These are phyloP conservation scores for Ceriops tagal DNA, from an alignment of 345 rosid species.

Conservation along the genomic window DNA sequence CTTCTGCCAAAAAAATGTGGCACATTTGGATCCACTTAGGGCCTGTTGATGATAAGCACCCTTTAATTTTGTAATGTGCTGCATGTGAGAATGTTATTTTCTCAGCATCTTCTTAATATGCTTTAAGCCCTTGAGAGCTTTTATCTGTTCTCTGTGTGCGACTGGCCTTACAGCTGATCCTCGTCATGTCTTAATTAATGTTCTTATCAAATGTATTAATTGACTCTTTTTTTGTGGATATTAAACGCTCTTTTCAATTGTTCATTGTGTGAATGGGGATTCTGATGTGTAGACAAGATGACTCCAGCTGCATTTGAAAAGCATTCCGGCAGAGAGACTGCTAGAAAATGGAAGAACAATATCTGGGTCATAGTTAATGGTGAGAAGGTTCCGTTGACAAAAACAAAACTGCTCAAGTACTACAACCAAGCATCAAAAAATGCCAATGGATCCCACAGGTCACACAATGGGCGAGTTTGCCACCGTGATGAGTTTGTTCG, in stretches of 20 bases:
- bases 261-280: slow-evolving; percentile 26
- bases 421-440: slow-evolving; percentile 70
- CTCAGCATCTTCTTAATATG: slow-evolving; percentile 8
- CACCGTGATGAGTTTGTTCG: slow-evolving; percentile 85
- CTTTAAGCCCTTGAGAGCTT: slow-evolving; percentile 6
- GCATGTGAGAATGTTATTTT: not conserved
- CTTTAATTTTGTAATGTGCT: not conserved
- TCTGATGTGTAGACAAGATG: slow-evolving; percentile 62
- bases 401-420: slow-evolving; percentile 86
- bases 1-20: slow-evolving; percentile 13
- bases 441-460: slow-evolving; percentile 60
- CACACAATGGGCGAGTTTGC: slow-evolving; percentile 56
- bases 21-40: slow-evolving; percentile 2
- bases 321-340: slow-evolving; percentile 99
- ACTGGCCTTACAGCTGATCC: slow-evolving; percentile 9
- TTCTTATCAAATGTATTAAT: not conserved
- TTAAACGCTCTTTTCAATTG: slow-evolving; percentile 14
- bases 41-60: slow-evolving; percentile 1
- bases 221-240: not conserved
- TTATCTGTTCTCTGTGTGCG: slow-evolving; percentile 10
- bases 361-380: slow-evolving; percentile 91
- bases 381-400: slow-evolving; percentile 85
- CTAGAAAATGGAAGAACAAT: slow-evolving; percentile 98
- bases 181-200: not conserved
- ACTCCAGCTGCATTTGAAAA: slow-evolving; percentile 98